phyloP scores from a whole-genome alignment of 352 stramenopile species.

The Aphanomyces invadans region DNA sequence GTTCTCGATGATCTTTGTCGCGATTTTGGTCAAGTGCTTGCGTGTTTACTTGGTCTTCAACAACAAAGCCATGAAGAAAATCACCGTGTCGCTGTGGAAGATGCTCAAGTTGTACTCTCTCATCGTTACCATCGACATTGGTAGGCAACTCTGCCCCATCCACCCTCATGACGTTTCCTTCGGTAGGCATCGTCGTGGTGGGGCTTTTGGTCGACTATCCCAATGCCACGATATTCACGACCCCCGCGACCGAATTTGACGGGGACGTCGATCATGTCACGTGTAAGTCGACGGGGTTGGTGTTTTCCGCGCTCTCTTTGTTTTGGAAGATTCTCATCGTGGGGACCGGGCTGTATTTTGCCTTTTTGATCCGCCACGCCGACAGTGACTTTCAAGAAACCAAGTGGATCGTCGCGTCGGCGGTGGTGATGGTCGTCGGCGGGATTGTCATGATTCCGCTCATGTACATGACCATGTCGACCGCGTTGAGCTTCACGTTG shows the following conservation, averaged over 20 bases:
- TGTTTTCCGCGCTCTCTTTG: constrained; percentile 46
- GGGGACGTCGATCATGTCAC: constrained; percentile 30
- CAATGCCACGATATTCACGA: constrained; percentile 20
- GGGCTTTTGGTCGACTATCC: constrained; percentile 37
- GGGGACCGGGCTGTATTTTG: constrained; percentile 38
- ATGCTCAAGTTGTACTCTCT: constrained; percentile 41
- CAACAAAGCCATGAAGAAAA: constrained; percentile 35
- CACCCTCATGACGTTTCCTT: background rate
- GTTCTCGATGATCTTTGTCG: constrained; percentile 41
- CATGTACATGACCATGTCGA: constrained; percentile 12
- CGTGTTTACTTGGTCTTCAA: constrained; percentile 53
- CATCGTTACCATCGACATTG: constrained; percentile 34
- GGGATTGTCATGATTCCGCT: constrained; percentile 23
- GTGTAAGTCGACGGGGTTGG: constrained; percentile 39
- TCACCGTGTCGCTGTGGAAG: constrained; percentile 30
- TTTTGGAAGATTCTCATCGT: constrained; percentile 54
- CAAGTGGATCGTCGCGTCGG: constrained; percentile 50
- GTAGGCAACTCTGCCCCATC: background rate
- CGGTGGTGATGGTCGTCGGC: constrained; percentile 39
- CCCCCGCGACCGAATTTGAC: constrained; percentile 26
- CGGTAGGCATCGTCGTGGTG: constrained; percentile 31
- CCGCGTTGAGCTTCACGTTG: background rate
- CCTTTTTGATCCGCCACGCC: constrained; percentile 54
- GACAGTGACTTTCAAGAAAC: constrained; percentile 59
- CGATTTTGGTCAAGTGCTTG: constrained; percentile 40